Evolutionary conservation across 768 basidiomycete genomes (phyloP).

Genomic region (Chalciporus pseudorubinellus): DNA sequence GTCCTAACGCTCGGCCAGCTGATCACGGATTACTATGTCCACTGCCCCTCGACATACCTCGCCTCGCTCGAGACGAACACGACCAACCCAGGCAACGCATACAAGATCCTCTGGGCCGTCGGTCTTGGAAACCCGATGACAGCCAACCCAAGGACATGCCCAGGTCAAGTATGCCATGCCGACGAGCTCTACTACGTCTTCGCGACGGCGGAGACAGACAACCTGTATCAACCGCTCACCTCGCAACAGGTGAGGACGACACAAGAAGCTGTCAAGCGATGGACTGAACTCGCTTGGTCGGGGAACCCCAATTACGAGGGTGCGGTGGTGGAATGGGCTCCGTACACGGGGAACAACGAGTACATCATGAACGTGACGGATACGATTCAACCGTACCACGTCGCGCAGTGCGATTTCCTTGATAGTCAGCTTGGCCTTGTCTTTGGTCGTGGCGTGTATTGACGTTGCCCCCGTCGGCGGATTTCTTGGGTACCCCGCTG

Average conservation of each 20-base stretch:
- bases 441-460: conserved; percentile 1
- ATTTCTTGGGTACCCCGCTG: too few species aligned
- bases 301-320: conserved; percentile 17
- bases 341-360: conserved; percentile 11
- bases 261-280: conserved; percentile 7
- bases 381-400: conserved; percentile 3
- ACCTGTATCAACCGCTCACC: conserved; percentile 15
- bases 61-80: conserved; percentile 14
- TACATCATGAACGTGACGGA: conserved; percentile 10
- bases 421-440: conserved; percentile 14
- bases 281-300: conserved; percentile 15
- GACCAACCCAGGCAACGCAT: conserved; percentile 14
- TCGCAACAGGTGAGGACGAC: conserved; percentile 1
- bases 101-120: conserved; percentile 11
- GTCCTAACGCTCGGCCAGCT: conserved; percentile 10
- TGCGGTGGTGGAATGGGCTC: conserved; percentile 11
- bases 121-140: conserved; percentile 14
- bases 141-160: conserved; percentile 11
- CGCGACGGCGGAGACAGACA: conserved; percentile 17
- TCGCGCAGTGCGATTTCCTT: conserved; percentile 15
- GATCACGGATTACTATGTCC: conserved; percentile 12
- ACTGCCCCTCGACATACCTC: conserved; percentile 15
- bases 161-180: conserved; percentile 14
- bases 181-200: conserved; percentile 23
- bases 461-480: not conserved